Conservation (phyloP, 225 moss, liverwort and hornwort species). For the Asterella californica region DNA sequence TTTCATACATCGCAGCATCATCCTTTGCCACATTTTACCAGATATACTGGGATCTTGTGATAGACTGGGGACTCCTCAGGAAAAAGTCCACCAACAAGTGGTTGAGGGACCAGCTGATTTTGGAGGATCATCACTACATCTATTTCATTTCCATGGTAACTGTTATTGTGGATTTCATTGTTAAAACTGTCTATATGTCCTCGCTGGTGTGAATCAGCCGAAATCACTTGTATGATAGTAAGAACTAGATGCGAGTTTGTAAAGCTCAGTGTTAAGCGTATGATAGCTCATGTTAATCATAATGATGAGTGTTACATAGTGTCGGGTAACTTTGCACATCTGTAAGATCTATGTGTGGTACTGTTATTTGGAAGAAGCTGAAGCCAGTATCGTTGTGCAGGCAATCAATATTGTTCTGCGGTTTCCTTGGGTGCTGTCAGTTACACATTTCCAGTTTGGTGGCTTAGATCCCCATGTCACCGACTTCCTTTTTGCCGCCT, state of each 20-base stretch:
- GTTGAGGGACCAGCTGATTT: conserved; percentile 70
- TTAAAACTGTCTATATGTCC: neutral
- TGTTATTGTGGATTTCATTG: neutral
- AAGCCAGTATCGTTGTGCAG: conserved; percentile 3
- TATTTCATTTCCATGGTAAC: conserved; percentile 86
- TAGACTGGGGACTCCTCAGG: conserved; percentile 82
- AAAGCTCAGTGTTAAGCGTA: neutral
- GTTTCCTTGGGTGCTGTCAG: conserved; percentile 48
- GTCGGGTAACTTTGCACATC: neutral
- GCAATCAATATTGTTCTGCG: conserved; percentile 36
- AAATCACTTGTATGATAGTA: neutral
- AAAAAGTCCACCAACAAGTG: conserved; percentile 59
- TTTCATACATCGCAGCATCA: conserved; percentile 47
- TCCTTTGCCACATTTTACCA: conserved; percentile 59
- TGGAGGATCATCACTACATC: conserved; percentile 61
- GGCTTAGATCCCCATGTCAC: conserved; percentile 32
- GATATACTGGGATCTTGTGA: conserved; percentile 78
- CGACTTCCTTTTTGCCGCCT: conserved; percentile 50
- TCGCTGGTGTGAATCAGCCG: neutral
- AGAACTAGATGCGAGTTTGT: neutral
- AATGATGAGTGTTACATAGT: neutral
- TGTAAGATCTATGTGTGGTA: neutral
- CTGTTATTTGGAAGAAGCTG: neutral
- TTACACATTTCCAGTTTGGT: conserved; percentile 39
- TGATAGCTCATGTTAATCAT: neutral